These are phyloP conservation scores for Biscogniauxia marginata DNA, from an alignment of 2,329 filamentous ascomycete species.

Conservation along the genomic window DNA sequence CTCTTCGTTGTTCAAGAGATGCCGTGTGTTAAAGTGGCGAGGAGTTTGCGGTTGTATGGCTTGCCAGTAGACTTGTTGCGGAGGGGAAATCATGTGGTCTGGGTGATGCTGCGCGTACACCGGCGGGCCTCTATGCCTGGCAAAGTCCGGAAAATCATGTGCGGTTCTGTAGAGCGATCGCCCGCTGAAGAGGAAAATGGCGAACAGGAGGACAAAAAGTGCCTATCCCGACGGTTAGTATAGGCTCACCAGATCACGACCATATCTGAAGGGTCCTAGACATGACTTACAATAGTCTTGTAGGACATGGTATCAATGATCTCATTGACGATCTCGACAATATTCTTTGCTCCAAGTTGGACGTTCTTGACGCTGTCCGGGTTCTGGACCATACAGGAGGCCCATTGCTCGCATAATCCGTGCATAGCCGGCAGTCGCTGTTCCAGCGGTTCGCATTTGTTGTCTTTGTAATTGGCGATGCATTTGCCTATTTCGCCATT, in stretches of 20 bases:
- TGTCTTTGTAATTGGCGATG: conserved; percentile 69
- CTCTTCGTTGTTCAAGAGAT: conserved; percentile 25
- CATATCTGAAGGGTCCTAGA: not conserved
- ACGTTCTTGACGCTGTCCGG: conserved; percentile 75
- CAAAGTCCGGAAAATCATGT: conserved; percentile 22
- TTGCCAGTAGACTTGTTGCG: conserved; percentile 30
- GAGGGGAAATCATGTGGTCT: conserved; percentile 15
- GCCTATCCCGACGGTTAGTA: conserved; percentile 23
- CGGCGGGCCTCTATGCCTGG: conserved; percentile 16
- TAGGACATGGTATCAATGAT: conserved; percentile 89
- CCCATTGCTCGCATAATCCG: conserved; percentile 74
- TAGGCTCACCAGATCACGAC: not conserved
- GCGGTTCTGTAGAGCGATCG: conserved; percentile 29
- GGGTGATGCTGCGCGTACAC: conserved; percentile 19
- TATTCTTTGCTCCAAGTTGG: conserved; percentile 79
- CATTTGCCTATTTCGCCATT: conserved; percentile 73
- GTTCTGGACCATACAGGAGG: conserved; percentile 82
- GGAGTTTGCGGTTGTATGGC: conserved; percentile 31
- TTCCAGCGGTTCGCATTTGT: conserved; percentile 65
- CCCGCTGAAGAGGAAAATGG: conserved; percentile 31
- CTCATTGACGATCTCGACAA: conserved; percentile 89
- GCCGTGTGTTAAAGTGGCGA: conserved; percentile 19
- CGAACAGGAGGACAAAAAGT: conserved; percentile 27
- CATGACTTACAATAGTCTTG: conserved; percentile 61
- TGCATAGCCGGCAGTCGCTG: conserved; percentile 72